A percentile compares a stretch with the other conserved stretches of the same genome.
Evolutionary conservation across 768 basidiomycete species (phyloP).

Genomic region (Strobilomyces confusus): DNA sequence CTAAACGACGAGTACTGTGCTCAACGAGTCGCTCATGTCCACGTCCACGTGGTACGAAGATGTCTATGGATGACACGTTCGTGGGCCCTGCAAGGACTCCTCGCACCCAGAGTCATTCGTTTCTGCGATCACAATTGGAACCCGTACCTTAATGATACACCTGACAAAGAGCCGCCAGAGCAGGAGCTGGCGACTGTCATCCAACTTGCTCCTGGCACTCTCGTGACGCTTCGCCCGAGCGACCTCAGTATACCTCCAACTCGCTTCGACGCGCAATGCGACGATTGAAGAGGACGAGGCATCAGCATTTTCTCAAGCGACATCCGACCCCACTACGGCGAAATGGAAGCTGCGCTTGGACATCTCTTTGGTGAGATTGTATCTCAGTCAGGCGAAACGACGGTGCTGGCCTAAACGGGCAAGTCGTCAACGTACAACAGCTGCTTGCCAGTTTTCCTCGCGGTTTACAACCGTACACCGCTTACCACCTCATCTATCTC

Average conservation of each 20-base stretch:
- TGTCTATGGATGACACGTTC: too few species aligned
- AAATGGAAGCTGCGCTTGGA: not conserved
- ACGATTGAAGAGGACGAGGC: not conserved
- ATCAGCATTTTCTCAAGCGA: not conserved
- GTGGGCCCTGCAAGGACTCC: slow-evolving; percentile 5
- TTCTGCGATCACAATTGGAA: not conserved
- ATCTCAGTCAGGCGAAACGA: not conserved
- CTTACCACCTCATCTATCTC: not conserved
- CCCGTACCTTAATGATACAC: not conserved
- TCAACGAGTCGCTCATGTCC: too few species aligned
- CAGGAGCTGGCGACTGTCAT: not conserved
- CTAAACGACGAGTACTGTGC: too few species aligned
- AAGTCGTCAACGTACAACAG: not conserved
- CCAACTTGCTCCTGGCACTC: not conserved
- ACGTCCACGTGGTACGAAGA: too few species aligned
- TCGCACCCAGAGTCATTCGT: slow-evolving; percentile 1
- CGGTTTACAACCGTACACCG: not conserved
- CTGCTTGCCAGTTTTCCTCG: not conserved
- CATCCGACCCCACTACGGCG: not conserved
- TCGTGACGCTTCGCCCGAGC: not conserved
- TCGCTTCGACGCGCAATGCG: not conserved
- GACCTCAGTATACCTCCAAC: not conserved
- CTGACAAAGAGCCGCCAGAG: not conserved
- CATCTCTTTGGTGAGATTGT: not conserved
- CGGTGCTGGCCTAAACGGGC: not conserved